A percentile compares a stretch with the other conserved stretches of the same genome.
phyloP scores from a whole-genome alignment of 176 grass and related monocot genomes.

The Triticum turgidum region DNA sequence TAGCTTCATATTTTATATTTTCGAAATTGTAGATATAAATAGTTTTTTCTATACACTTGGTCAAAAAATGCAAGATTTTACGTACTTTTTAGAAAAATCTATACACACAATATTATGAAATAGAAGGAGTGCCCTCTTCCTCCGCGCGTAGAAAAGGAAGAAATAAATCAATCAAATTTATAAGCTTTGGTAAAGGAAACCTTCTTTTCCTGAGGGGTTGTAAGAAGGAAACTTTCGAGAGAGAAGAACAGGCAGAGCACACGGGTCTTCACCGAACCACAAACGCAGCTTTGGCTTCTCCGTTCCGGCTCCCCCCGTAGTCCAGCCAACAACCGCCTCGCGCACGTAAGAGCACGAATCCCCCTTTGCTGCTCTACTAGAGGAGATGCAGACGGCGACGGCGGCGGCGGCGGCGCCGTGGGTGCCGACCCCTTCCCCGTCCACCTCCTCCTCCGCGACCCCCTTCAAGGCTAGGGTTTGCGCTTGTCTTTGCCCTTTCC shows the following conservation, averaged over 20 bases:
- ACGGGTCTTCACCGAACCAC: slow-evolving; percentile 19
- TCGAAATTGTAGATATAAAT: too few relatives aligned
- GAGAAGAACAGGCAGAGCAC: neutral
- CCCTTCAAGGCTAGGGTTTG: slow-evolving; percentile 30
- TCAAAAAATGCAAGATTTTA: too few relatives aligned
- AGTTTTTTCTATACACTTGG: too few relatives aligned
- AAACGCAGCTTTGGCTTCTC: neutral
- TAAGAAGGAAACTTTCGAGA: neutral
- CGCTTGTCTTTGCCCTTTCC: neutral
- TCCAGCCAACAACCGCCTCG: neutral
- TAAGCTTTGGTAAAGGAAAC: neutral
- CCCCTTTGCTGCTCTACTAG: neutral
- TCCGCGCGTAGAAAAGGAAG: too few relatives aligned
- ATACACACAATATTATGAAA: too few relatives aligned
- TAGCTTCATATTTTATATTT: too few relatives aligned
- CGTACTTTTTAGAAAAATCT: too few relatives aligned
- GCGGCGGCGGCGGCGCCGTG: slow-evolving; percentile 32
- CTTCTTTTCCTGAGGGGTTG: too few relatives aligned
- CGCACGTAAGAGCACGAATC: neutral
- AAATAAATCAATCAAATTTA: too few relatives aligned
- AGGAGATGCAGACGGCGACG: slow-evolving; percentile 59
- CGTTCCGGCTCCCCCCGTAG: neutral
- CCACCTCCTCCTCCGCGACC: slow-evolving; percentile 38
- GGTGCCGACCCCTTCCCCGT: slow-evolving; percentile 29
- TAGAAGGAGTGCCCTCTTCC: too few relatives aligned